These are phyloP conservation scores for Talaromyces trachyspermus DNA, from an alignment of 495 filamentous ascomycete species.

Conservation along the genomic window DNA sequence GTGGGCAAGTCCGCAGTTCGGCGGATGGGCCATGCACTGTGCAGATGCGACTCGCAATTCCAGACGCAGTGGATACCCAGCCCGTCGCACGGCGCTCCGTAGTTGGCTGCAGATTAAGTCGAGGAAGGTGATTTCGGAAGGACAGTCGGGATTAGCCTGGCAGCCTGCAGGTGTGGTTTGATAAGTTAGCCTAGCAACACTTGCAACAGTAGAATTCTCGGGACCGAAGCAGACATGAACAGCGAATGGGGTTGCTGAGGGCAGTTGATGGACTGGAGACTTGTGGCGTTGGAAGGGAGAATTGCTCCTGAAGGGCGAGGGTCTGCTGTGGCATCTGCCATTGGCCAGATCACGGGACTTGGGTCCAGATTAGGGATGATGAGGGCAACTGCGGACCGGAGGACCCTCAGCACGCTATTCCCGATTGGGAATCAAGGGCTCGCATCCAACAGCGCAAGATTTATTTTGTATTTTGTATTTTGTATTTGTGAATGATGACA, in stretches of 20 bases:
- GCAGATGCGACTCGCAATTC: neutral
- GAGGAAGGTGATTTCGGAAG: neutral
- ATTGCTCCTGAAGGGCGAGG: neutral
- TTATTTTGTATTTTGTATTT: too few relatives aligned
- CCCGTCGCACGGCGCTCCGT: neutral
- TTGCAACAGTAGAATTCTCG: neutral
- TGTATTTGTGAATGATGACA: too few relatives aligned
- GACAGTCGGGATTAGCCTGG: neutral
- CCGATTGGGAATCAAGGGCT: neutral
- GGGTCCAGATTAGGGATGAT: neutral
- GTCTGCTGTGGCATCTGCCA: neutral
- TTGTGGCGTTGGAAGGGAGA: conserved; percentile 1
- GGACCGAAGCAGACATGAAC: neutral
- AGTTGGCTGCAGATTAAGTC: neutral
- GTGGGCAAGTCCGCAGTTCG: too few relatives aligned
- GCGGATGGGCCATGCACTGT: neutral
- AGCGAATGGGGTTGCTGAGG: neutral
- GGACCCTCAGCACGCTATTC: conserved; percentile 2
- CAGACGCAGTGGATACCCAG: neutral
- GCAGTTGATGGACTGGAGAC: neutral
- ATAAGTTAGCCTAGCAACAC: neutral
- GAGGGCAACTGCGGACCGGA: neutral
- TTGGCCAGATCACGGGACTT: conserved; percentile 1
- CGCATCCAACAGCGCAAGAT: too few relatives aligned
- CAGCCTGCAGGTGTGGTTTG: neutral